phyloP scores from a whole-genome alignment of 352 stramenopile genomes.

The Phytophthora pini region DNA sequence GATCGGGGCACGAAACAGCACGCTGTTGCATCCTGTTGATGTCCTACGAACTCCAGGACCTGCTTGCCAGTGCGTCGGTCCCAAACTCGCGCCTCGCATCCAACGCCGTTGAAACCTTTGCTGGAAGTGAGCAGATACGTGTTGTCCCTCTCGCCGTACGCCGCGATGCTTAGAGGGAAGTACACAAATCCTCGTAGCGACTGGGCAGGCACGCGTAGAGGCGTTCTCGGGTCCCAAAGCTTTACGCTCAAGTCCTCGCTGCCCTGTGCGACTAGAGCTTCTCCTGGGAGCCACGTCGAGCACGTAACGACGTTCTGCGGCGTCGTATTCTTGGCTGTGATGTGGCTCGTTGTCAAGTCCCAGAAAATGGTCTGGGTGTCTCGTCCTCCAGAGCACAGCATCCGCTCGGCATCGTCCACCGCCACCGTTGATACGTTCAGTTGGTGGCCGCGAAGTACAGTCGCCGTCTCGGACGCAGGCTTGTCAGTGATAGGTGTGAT shows the following conservation, averaged over 20 bases:
- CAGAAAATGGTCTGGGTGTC: constrained; percentile 86
- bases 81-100: constrained; percentile 80
- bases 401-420: constrained; percentile 55
- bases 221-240: constrained; percentile 74
- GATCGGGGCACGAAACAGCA: constrained; percentile 66
- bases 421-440: constrained; percentile 79
- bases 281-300: constrained; percentile 74
- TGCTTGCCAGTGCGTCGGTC: constrained; percentile 74
- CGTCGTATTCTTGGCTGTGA: constrained; percentile 68
- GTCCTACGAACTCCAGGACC: constrained; percentile 60
- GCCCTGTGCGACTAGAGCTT: constrained; percentile 71
- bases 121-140: constrained; percentile 82
- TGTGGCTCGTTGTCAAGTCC: constrained; percentile 61
- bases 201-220: constrained; percentile 56
- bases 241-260: constrained; percentile 86
- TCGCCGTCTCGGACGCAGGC: constrained; percentile 27
- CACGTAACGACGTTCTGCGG: constrained; percentile 89
- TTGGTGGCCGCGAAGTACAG: constrained; percentile 52
- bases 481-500: constrained; percentile 43
- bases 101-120: constrained; percentile 88
- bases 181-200: constrained; percentile 79
- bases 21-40: constrained; percentile 78
- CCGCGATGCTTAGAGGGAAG: constrained; percentile 74
- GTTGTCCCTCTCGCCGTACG: constrained; percentile 35
- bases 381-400: constrained; percentile 79